Evolutionary conservation across 148 eudicot genomes (phyloP).

Genomic region (Gaultheria prostrata): DNA sequence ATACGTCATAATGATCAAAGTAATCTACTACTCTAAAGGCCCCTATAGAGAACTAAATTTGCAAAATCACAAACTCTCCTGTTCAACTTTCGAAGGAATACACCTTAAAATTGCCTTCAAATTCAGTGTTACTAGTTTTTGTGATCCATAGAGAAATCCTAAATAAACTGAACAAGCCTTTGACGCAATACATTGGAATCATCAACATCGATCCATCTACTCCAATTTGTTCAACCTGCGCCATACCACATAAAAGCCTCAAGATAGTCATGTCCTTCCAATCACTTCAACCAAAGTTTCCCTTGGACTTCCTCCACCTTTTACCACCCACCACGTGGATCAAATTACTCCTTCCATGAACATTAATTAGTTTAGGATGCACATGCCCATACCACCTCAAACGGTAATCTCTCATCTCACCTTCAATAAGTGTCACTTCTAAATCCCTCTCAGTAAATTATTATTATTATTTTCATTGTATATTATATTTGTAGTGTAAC

Average conservation of each 20-base stretch:
- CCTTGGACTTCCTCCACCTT: background rate
- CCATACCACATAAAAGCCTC: background rate
- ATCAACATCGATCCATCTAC: background rate
- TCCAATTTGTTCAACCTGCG: background rate
- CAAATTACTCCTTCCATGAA: background rate
- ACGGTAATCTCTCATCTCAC: background rate
- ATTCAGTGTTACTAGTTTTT: background rate
- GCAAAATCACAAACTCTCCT: background rate
- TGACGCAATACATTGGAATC: background rate
- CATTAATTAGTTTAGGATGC: background rate
- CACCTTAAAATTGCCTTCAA: background rate
- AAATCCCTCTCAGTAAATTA: background rate
- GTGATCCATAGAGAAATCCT: background rate
- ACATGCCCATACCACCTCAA: background rate
- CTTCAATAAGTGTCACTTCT: background rate
- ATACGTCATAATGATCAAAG: background rate
- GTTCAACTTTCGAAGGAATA: background rate
- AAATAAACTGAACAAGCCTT: background rate
- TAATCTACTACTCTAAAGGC: background rate
- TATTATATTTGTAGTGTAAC: background rate
- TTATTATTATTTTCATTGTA: background rate
- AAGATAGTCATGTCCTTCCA: conserved; percentile 6
- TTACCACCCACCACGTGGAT: background rate
- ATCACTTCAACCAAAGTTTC: background rate
- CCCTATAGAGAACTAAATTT: background rate